Base-by-base conservation (phyloP, 495 filamentous ascomycete species). In the Antarctomyces pellizariae region DNA sequence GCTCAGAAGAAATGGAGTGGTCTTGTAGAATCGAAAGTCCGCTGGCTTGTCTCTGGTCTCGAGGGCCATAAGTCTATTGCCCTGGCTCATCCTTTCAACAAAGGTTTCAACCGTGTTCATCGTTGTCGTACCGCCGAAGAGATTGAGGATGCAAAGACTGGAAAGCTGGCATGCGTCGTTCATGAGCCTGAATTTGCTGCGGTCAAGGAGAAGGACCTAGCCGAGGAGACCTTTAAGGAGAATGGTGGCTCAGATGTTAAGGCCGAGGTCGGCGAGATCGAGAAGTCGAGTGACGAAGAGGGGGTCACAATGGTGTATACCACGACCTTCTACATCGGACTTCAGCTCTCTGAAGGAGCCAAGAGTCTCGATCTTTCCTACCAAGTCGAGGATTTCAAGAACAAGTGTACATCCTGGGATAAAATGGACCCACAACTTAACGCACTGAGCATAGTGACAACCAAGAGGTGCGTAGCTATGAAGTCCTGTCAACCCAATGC, bases 21-120 rank as follows among this genome's bases (percentile, higher is more conserved):
- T 5, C 65, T 78, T 18, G 76, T 97, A 5, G 77, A 93, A 49
- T 97, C 86, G 3, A 92, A 80, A 46, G 61, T 95, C 20, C 69
- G 86, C 25, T 54, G 77, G 27, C 59, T 97, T 13, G 76, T 91
- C 12, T 60, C 63, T 22, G 75, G 71, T 7, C 57, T 97, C 13
- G 86, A 93, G 40, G 58, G 65, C 22, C 57, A 73, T 21, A 52
- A 57, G 9, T 71, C 69, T 4, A 74, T 95, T 32, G 67, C 66
- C 18, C 57, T 91, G 13, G 82, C 83, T 0, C 82, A 84, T 34
- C 79, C 83, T 0, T 97, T 83, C 54, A 84, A 76, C 32, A 90
- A 93, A 39, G 76, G 76, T 1, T 92, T 89, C 40, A 74, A 86
- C 28, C 63, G 86, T 33, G 53, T 66, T 0, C 80, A 92, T 44